Evolutionary conservation across 2,329 filamentous ascomycete genomes (phyloP), one percentile per base, ranked within the genome.

Genomic region (Fusarium tuaranense): DNA sequence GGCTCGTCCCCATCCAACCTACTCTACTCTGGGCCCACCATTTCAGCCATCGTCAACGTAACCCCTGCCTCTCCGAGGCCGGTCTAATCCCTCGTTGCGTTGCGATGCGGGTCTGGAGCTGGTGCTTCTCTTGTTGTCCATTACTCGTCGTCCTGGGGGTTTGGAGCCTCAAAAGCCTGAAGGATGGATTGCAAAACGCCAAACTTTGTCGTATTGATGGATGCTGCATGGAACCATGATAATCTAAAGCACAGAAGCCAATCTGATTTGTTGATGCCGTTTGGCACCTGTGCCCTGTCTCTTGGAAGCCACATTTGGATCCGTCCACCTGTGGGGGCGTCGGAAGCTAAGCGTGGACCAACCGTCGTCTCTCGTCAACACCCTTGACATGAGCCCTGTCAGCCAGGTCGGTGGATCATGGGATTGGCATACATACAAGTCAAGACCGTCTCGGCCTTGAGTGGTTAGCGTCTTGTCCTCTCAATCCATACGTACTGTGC

Each of bases 331-430:
- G 67, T 74, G 69, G 73, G 55, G 70, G 58, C 44, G 70, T 74
- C 70, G 67, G 76, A 55, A 70, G 76, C 73, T 74, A 75, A 72
- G 70, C 72, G 65, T 77, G 67, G 74, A 68, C 73, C 73, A 73
- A 73, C 73, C 70, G 65, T 72, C 46, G 39, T 58, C 67, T 67
- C 36, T 67, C 63, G 62, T 75, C 65, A 51, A 64, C 71, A 78
- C 73, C 75, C 76, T 73, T 69, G 68, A 70, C 58, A 69, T 53
- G 66, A 65, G 68, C 76, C 78, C 78, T 77, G 77, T 69, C 77
- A 77, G 75, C 69, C 62, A 69, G 69, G 67, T 68, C 60, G 65
- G 77, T 79, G 77, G 77, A 76, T 73, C 73, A 76, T 77, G 70
- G 71, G 71, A 75, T 75, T 72, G 73, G 68, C 48, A 74, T 71